Base-by-base conservation (phyloP, 164 flowering plant genomes). In the Umbellularia californica region DNA sequence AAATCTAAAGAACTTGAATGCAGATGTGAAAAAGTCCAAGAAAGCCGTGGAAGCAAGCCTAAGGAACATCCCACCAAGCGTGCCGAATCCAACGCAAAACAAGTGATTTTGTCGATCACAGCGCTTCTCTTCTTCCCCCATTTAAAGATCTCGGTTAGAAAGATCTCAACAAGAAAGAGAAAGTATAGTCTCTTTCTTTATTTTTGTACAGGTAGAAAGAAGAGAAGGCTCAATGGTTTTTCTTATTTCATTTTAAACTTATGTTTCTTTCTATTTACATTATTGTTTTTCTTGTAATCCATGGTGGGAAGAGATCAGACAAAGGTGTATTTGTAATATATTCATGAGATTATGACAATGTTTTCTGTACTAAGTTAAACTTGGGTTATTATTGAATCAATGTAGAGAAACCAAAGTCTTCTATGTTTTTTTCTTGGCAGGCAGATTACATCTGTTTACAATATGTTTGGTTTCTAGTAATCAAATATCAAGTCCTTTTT, bases 11-110 rank as follows among this genome's bases (percentile, higher is more conserved):
- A 83, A 80, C n/a, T 10, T 62, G 50, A 17, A 28, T n/a, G 77
- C 74, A 70, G 74, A 77, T 51, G 73, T 17, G 66, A 77, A 79
- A 68, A 81, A 77, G 83, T 71, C 83, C 84, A 83, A 85, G 86
- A 84, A 84, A 79, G 85, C 86, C 79, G 87, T 88, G 82, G 89
- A 86, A 81, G 76, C 81, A 68, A 87, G 89, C 70, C 72, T 87
- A 55, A 83, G 88, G 72, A 78, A 47, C 63, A 83, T 77, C 25
- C 92, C 90, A 1, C 77, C 83, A 0, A 88, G 92, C 60, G 65
- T 47, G 2, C 77, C 86, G 5, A 88, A 88, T 79, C 92, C 92
- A 20, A 87, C 73, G 9, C 92, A 88, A 66, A 88, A 88, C 81
- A 81, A 81, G 77, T 79, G 17, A 69, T 30, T 1, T 3, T 3